Base-by-base conservation (phyloP, 2,329 filamentous ascomycete species). In the Thelonectria rubi region DNA sequence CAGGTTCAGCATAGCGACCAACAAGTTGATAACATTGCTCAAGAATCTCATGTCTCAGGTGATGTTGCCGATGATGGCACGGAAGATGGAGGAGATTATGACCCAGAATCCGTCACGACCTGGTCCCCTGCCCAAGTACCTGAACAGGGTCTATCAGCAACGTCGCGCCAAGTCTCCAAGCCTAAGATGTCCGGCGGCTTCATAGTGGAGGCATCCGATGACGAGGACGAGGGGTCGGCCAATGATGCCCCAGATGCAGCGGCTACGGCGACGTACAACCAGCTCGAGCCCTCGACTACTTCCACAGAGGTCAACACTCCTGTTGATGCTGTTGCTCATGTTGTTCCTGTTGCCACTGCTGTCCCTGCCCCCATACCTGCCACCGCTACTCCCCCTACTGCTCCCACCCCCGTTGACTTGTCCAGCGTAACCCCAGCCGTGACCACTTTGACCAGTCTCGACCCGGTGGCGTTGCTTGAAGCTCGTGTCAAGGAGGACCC, bases 401-500 rank as follows among this genome's bases (percentile, higher is more conserved):
- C 70, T 40, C 65, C 61, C 26, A 42, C 64, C 53, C 63, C 66
- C 58, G 62, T 55, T 42, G 67, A 69, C 34, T 64, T 73, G 46
- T 73, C 75, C 65, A 71, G 72, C 68, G 73, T 75, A 58, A 74
- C 76, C 64, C 71, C 75, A 63, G 64, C 70, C 20, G 76, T 82
- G 69, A 76, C 81, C 65, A 78, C 79, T 62, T 78, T 82, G 69
- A 76, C 81, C 65, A 78, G 80, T 62, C 78, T 84, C 78, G 91
- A 97, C 78, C 86, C 86, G 66, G 84, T 94, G 70, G 88, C 90
- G 60, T 86, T 94, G 61, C 84, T 98, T 73, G 94, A 99, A 81
- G 92, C 95, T 76, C 89, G 94, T 73, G 91, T 98, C 76, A 90
- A 91, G 75, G 92, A 97, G 73, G 95, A 99, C 74, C 92, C 94